Evolutionary conservation across 2,329 filamentous ascomycete species (phyloP), one percentile per base, ranked within the genome.

Genomic region (Aspergillus viridinutans): DNA sequence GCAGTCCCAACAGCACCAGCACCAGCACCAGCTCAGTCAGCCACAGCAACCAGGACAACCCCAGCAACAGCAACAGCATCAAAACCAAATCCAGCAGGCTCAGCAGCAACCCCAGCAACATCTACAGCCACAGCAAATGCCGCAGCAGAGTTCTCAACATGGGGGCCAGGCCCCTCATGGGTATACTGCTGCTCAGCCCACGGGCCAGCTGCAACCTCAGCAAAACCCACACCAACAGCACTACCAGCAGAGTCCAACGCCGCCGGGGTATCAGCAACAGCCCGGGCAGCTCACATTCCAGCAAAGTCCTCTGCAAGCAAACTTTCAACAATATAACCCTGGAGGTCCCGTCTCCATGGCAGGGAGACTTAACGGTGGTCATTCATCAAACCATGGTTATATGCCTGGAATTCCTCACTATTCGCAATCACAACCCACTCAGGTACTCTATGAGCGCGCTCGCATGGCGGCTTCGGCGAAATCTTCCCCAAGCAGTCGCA

Each of bases 391-490:
- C 50, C 75, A 76, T 57, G 73, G 72, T n/a, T 77, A 77, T 53
- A 75, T 76, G 72, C 74, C 74, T 6, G 75, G 74, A 8, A 75
- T 76, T 17, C 75, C 75, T n/a, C 77, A 78, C 63, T 73, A 74
- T 50, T 78, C 76, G 7, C 77, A 79, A 58, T 77, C 76, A 2
- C 76, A 78, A 49, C 77, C 78, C 6, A 85, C 83, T 2, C 80
- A 83, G 61, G 80, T 83, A 8, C 73, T 85, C 1, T 85, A 85
- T 60, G 82, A 85, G 64, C 76, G 79, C 56, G 83, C 83, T 38
- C 79, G 82, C 48, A 77, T 80, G 67, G 81, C 80, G 5, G 81
- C 82, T 9, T 80, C 80, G 7, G 76, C 81, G 2, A 83, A 83
- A 64, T 76, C 80, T n/a, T 81, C 81, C 3, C 78, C 82, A 1